Evolutionary conservation across 2,329 filamentous ascomycete genomes (phyloP), one percentile per base, ranked within the genome.

Genomic region (Ceratocystis alfenasii): DNA sequence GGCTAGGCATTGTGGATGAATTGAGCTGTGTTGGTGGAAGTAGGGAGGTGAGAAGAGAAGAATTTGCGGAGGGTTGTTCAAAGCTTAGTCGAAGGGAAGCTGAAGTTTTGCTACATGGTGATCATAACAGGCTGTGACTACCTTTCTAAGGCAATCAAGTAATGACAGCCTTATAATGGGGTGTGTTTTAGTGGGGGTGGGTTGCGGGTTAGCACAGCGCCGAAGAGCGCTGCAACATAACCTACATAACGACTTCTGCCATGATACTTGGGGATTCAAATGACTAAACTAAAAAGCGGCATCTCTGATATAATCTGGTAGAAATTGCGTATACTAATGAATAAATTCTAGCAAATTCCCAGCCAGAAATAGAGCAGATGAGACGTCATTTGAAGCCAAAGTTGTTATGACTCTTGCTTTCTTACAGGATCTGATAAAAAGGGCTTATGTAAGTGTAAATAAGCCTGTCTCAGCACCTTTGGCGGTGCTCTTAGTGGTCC

Each of bases 1-100:
- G 88, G 41, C 90, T 81, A 2, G 89, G 82, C 91, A 96, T 96
- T 62, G 63, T 76, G 70, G 48, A 17, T 25, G 22, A 10, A 48
- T 41, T 64, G 59, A 8, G 46, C 64, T 45, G 12, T 48, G 30
- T 62, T 41, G 25, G 20, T 17, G 53, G 4, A 25, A 61, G 22
- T 60, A 30, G 48, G 17, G 12, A 20, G 17, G 33, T 1, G 15
- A 55, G 3, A 12, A 15, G 5, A 22, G 28, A 4, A 17, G 36
- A 64, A 30, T 36, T 17, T 20, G 33, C 12, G 25, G 45, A 41
- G 36, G 10, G 36, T 41, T 41, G 36, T 41, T 41, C 36, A 41
- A 41, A 12, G 10, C 3, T 41, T 12, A 41, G 36, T 41, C 36
- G 1, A 41, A 41, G 10, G 8, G 36, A 41, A 41, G 36, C 36